These are phyloP conservation scores for Tuber melanosporum DNA, from an alignment of 495 filamentous ascomycete genomes.

Conservation along the genomic window DNA sequence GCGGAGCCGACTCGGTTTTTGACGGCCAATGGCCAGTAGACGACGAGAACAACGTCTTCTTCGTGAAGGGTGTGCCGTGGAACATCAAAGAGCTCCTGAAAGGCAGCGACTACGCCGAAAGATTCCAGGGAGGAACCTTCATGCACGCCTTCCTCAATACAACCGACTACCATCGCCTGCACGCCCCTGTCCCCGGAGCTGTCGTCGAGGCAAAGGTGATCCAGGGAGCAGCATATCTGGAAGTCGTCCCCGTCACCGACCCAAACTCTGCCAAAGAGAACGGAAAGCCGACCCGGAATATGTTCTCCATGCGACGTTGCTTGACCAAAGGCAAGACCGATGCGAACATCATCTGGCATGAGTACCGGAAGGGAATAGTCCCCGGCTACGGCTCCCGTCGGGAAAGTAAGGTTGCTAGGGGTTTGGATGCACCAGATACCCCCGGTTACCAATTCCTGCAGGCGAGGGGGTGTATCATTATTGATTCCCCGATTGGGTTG, in stretches of 20 bases:
- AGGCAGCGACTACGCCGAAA: constrained; percentile 19
- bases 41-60: constrained; percentile 25
- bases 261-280: not conserved
- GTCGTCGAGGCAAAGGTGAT: constrained; percentile 42
- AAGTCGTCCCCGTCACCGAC: constrained; percentile 26
- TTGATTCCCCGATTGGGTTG: constrained; percentile 39
- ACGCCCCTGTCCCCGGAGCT: constrained; percentile 37
- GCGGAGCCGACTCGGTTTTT: constrained; percentile 38
- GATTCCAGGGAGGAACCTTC: constrained; percentile 36
- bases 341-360: constrained; percentile 18
- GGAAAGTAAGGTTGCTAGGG: not conserved
- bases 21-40: constrained; percentile 28
- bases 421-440: constrained; percentile 37
- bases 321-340: constrained; percentile 19
- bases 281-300: constrained; percentile 6
- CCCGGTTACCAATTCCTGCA: constrained; percentile 46
- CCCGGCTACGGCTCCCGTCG: not conserved
- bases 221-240: constrained; percentile 35
- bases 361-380: constrained; percentile 15
- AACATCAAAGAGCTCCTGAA: constrained; percentile 36
- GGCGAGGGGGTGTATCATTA: constrained; percentile 42
- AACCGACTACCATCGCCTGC: constrained; percentile 42
- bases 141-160: constrained; percentile 42
- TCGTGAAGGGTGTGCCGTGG: constrained; percentile 41
- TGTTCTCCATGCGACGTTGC: constrained; percentile 22